Evolutionary conservation across 352 stramenopile genomes (phyloP).

Genomic region (Globisporangium parvum): DNA sequence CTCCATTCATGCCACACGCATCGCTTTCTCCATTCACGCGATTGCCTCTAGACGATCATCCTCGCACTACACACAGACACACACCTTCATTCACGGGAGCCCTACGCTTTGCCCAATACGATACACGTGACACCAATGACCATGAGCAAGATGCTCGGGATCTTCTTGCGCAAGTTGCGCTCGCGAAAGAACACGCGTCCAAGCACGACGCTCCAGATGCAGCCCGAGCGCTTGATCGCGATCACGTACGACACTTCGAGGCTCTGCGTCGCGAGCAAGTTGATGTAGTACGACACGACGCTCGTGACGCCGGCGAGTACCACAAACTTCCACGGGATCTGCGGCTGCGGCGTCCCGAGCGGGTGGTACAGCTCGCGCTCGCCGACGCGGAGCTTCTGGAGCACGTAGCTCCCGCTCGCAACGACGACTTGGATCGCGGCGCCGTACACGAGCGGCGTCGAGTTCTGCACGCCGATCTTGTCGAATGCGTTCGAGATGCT

Average conservation of each 20-base stretch:
- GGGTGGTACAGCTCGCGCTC: constrained; percentile 54
- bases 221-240: constrained; percentile 78
- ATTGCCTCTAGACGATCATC: background rate
- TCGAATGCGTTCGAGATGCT: constrained; percentile 82
- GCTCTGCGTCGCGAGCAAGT: constrained; percentile 69
- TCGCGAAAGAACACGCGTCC: constrained; percentile 71
- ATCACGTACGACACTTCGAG: constrained; percentile 83
- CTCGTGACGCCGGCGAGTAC: constrained; percentile 59
- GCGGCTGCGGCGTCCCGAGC: constrained; percentile 35
- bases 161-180: constrained; percentile 67
- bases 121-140: constrained; percentile 74
- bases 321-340: constrained; percentile 72
- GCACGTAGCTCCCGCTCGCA: constrained; percentile 44
- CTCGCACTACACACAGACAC: background rate
- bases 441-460: constrained; percentile 65
- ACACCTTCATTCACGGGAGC: background rate
- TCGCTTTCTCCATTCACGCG: background rate
- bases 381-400: constrained; percentile 55
- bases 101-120: constrained; percentile 53
- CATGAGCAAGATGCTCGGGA: constrained; percentile 80
- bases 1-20: background rate
- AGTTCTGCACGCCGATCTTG: constrained; percentile 81
- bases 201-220: constrained; percentile 79
- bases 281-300: constrained; percentile 82
- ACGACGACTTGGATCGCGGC: constrained; percentile 71